Conservation (phyloP, 23 red algal genomes). For the Gracilaria vermiculophylla region DNA sequence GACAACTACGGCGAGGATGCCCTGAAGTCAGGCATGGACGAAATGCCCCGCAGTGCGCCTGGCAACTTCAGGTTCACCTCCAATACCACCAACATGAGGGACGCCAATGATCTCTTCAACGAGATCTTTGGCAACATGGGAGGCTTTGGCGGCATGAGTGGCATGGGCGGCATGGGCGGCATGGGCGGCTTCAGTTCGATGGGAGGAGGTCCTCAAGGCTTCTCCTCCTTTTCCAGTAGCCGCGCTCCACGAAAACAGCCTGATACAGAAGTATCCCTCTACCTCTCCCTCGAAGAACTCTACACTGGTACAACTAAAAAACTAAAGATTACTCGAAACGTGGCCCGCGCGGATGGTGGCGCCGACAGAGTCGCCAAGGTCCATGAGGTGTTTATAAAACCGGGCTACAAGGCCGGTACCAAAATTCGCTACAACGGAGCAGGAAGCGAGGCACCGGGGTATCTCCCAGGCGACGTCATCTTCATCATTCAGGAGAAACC, state of each 20-base stretch:
- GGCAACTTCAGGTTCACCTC: conserved; percentile 12
- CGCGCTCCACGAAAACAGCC: conserved; percentile 56
- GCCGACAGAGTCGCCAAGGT: conserved; percentile 70
- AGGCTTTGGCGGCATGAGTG: conserved; percentile 58
- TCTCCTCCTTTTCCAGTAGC: conserved; percentile 10
- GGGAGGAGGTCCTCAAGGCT: conserved; percentile 3
- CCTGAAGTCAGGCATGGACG: conserved; percentile 74
- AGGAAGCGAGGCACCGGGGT: conserved; percentile 80
- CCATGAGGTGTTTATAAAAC: conserved; percentile 83
- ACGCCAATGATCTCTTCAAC: conserved; percentile 84
- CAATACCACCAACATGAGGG: conserved; percentile 35
- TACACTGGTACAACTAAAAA: conserved; percentile 84
- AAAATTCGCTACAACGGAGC: conserved; percentile 89
- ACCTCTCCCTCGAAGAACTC: conserved; percentile 85
- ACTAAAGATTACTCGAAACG: conserved; percentile 83
- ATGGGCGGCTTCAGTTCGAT: conserved; percentile 14
- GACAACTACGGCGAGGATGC: conserved; percentile 98
- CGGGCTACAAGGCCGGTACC: conserved; percentile 93
- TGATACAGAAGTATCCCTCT: conserved; percentile 82
- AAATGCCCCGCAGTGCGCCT: conserved; percentile 50
- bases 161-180: conserved; percentile 76
- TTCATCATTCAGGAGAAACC: conserved; percentile 91
- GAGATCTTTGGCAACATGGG: conserved; percentile 81
- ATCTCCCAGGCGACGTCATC: conserved; percentile 86
- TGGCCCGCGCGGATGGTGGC: conserved; percentile 64